Evolutionary conservation across 768 basidiomycete genomes (phyloP), one percentile per base, ranked within the genome.

Genomic region (Boletus vermiculosoides): DNA sequence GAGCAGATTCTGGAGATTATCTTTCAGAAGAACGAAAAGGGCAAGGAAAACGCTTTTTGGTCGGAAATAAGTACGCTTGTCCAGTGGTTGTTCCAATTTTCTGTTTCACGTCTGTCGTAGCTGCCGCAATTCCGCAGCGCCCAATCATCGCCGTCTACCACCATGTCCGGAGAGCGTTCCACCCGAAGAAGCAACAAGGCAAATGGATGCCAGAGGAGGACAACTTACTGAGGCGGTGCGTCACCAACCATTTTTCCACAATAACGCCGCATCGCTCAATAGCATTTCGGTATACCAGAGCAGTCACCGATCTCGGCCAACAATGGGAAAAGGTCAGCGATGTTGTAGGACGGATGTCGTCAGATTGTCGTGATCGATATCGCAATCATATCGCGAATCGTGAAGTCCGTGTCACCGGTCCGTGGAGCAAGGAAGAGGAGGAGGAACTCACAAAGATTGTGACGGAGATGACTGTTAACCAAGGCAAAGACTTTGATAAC

Each of bases 81-180:
- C 20, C 40, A 36, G 46, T 45, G 16, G 16, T 20, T 25, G 12
- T 39, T 42, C 49, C 46, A 20, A 61, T 16, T 37, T n/a, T 18
- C n/a, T 20, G 50, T 51, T 47, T 56, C 49, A 62, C 47, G 52
- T 52, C 47, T 56, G 50, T 22, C 56, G 18, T 58, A 93, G 91
- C 92, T 49, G 66, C 78, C 51, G 83, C 88, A 23, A 77, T 92
- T 48, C 84, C 88, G 40, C 78, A 85, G 63, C 86, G 92, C 16
- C 90, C 91, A 5, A 85, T 94, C 57, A 84, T 86, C 28, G 87
- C 92, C 33, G 87, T 94, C 6, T 93, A 93, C 68, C 90, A 94
- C 63, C 84, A 91, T 67, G 81, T 92, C 52, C 81, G 88, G 42
- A 77, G 92, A 56, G 74, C 73, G 3, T 81, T 82, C 58, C 87